Evolutionary conservation across 75 land plant species (phyloP).

Genomic region (Sequoia sempervirens): DNA sequence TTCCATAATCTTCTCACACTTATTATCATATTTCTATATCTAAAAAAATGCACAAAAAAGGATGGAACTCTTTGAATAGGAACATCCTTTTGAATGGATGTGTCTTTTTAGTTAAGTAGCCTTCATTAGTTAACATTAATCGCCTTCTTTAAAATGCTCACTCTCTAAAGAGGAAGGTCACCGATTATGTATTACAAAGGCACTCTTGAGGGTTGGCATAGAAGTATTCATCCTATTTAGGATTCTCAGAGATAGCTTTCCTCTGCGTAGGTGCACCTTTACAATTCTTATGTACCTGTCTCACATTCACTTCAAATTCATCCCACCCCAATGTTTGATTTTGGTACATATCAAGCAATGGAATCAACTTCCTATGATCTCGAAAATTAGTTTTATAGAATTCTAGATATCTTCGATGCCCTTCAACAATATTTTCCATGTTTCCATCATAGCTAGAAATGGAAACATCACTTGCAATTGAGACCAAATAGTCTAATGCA

Average conservation of each 20-base stretch:
- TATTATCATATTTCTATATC: no score
- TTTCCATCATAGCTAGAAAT: conserved; percentile 93
- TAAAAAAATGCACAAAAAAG: no score
- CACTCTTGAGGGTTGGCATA: conserved; percentile 68
- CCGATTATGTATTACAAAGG: conserved; percentile 15
- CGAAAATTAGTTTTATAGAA: conserved; percentile 36
- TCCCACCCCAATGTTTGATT: conserved; percentile 33
- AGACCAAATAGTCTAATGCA: conserved; percentile 85
- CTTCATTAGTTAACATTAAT: no score
- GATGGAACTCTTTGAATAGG: no score
- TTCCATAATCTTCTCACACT: no score
- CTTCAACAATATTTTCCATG: conserved; percentile 97
- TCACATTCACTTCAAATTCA: conserved; percentile 31
- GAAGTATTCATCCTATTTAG: conserved; percentile 66
- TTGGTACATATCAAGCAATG: conserved; percentile 25
- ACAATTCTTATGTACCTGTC: conserved; percentile 32
- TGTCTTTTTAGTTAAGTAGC: no score
- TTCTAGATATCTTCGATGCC: conserved; percentile 74
- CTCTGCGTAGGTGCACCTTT: conserved; percentile 38
- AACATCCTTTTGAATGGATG: no score
- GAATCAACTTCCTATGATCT: conserved; percentile 35
- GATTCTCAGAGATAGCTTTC: conserved; percentile 26
- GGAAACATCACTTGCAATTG: conserved; percentile 80
- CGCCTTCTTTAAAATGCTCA: no score
- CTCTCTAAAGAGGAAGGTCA: no score